phyloP scores from a whole-genome alignment of 257 asterid species.

The Scutellaria minor region DNA sequence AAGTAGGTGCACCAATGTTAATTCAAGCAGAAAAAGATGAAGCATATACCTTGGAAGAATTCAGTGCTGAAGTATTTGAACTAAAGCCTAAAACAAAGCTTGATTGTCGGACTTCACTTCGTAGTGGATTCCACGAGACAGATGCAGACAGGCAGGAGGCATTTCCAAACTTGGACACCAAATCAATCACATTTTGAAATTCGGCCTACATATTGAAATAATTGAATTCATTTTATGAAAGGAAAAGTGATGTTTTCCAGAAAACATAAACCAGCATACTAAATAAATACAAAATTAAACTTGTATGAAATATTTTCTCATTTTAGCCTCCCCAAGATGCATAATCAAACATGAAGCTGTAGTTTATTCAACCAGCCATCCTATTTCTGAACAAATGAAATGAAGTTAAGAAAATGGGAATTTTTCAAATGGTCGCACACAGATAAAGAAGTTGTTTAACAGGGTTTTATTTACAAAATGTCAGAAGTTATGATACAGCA shows the following conservation, averaged over 20 bases:
- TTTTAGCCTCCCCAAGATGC: neutral
- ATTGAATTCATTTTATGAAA: constrained; percentile 5
- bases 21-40: constrained; percentile 24
- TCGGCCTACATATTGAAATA: constrained; percentile 64
- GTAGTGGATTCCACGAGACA: constrained; percentile 88
- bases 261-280: constrained; percentile 4
- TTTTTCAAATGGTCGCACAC: neutral
- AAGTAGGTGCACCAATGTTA: neutral
- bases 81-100: constrained; percentile 85
- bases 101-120: constrained; percentile 63
- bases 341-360: neutral
- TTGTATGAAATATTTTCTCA: constrained; percentile 15
- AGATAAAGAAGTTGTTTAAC: neutral
- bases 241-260: neutral
- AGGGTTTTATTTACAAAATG: neutral
- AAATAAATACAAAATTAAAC: constrained; percentile 12
- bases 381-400: constrained; percentile 16
- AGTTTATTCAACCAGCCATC: neutral
- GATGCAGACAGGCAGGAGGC: constrained; percentile 74
- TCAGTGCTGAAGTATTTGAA: constrained; percentile 68
- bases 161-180: constrained; percentile 70
- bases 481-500: neutral
- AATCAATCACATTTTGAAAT: constrained; percentile 76
- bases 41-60: constrained; percentile 75
- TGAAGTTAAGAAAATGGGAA: neutral